Evolutionary conservation across 2,329 filamentous ascomycete species (phyloP).

Genomic region (Botrytis deweyae): DNA sequence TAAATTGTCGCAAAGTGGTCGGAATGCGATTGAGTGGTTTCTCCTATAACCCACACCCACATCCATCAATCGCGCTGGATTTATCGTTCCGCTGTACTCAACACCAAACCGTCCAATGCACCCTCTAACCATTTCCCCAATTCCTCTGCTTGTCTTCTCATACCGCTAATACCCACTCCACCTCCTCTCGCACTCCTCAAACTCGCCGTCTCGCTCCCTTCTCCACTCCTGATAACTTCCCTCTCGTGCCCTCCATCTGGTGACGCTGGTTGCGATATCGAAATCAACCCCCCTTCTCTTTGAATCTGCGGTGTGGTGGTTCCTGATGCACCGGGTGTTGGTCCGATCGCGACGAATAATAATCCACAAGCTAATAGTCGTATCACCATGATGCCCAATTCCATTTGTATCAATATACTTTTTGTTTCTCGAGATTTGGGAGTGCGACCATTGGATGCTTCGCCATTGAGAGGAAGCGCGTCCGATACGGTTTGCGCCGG

Average conservation of each 20-base stretch:
- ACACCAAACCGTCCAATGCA: conserved; percentile 5
- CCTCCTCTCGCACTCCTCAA: conserved; percentile 14
- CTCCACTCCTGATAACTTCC: not conserved
- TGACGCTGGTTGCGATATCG: conserved; percentile 4
- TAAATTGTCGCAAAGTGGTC: not conserved
- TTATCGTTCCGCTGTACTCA: not conserved
- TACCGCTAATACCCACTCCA: conserved; percentile 10
- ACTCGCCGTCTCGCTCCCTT: conserved; percentile 18
- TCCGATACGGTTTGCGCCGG: conserved; percentile 33
- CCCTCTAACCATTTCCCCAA: conserved; percentile 19
- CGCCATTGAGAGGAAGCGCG: conserved; percentile 19
- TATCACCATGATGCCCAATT: conserved; percentile 56
- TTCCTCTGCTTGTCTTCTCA: conserved; percentile 20
- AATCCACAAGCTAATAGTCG: conserved; percentile 57
- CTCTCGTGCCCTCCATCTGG: conserved; percentile 2
- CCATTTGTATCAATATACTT: conserved; percentile 50
- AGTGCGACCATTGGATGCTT: conserved; percentile 12
- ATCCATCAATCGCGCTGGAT: not conserved
- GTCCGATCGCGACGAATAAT: conserved; percentile 61
- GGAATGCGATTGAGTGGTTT: not conserved
- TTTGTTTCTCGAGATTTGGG: conserved; percentile 28
- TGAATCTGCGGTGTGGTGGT: not conserved
- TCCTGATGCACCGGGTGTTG: conserved; percentile 36
- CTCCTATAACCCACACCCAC: not conserved
- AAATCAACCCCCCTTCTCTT: conserved; percentile 3